A percentile compares a stretch with the other conserved stretches of the same genome.
Conservation (phyloP, 73 alveolate species). For the Breviolum minutum region DNA sequence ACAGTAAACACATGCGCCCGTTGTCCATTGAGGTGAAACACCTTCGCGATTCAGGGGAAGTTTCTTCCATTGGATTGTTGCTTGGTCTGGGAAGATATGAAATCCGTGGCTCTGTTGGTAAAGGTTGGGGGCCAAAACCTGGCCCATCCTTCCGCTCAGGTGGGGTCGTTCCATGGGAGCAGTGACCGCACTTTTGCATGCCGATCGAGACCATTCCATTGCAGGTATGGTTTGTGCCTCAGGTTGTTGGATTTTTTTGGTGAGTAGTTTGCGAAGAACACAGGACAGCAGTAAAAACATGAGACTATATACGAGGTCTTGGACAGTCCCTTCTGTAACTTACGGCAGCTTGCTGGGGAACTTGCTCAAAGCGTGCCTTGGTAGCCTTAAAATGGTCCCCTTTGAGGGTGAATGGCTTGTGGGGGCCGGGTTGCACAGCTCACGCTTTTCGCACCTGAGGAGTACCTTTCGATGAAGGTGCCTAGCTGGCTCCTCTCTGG, state of each 20-base stretch:
- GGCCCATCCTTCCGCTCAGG: not conserved
- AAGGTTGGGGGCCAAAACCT: too few species aligned
- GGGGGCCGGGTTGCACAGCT: not conserved
- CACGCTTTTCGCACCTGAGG: not conserved
- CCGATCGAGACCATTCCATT: constrained; percentile 98
- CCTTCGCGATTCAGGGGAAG: constrained; percentile 97
- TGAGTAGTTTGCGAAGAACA: not conserved
- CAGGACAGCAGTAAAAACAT: not conserved
- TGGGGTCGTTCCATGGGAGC: constrained; percentile 99
- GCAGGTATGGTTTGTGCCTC: constrained; percentile 97
- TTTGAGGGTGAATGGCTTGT: not conserved
- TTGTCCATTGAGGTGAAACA: constrained; percentile 97
- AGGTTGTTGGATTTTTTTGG: constrained; percentile 96
- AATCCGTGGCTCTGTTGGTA: too few species aligned
- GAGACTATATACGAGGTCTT: constrained; percentile 97
- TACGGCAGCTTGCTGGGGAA: constrained; percentile 97
- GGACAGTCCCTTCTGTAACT: constrained; percentile 97
- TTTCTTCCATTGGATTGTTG: constrained; percentile 97
- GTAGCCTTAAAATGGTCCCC: not conserved
- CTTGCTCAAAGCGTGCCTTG: constrained; percentile 98
- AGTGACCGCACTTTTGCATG: constrained; percentile 99
- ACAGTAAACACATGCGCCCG: not conserved
- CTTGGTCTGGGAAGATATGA: not conserved
- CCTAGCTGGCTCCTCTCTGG: constrained; percentile 97
- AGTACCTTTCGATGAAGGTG: constrained; percentile 96